These are phyloP conservation scores for Brassica incana DNA, from an alignment of 345 rosid species.

Conservation along the genomic window DNA sequence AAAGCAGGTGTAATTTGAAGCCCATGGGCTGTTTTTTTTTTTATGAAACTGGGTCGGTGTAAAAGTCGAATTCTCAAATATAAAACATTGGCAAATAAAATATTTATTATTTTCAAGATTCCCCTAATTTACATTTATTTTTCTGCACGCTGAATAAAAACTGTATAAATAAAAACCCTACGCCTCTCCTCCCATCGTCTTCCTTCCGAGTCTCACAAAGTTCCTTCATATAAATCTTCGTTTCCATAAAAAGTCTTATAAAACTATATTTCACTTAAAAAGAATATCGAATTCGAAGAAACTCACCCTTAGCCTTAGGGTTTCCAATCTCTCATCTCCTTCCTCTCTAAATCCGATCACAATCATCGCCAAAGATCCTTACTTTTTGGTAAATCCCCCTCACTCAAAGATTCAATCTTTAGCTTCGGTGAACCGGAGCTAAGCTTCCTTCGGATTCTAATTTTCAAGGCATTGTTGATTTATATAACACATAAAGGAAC, in stretches of 20 bases:
- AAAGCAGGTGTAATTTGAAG: background rate
- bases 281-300: conserved; percentile 9
- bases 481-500: conserved; percentile 2
- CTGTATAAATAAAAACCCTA: background rate
- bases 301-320: conserved; percentile 19
- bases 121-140: background rate
- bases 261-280: background rate
- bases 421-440: background rate
- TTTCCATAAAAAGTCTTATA: conserved; percentile 7
- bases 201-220: conserved; percentile 20
- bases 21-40: background rate
- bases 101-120: background rate
- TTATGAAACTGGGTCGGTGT: background rate
- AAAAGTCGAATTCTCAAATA: too few species aligned
- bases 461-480: conserved; percentile 24
- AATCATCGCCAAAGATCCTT: conserved; percentile 19
- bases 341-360: conserved; percentile 13
- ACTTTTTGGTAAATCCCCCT: conserved; percentile 19
- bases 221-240: background rate
- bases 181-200: background rate
- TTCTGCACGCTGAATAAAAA: background rate
- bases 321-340: background rate
- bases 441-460: background rate
- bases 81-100: too few species aligned
- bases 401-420: conserved; percentile 13